Evolutionary conservation across 2,329 filamentous ascomycete species (phyloP).

Genomic region (Pseudocercospora eumusae): DNA sequence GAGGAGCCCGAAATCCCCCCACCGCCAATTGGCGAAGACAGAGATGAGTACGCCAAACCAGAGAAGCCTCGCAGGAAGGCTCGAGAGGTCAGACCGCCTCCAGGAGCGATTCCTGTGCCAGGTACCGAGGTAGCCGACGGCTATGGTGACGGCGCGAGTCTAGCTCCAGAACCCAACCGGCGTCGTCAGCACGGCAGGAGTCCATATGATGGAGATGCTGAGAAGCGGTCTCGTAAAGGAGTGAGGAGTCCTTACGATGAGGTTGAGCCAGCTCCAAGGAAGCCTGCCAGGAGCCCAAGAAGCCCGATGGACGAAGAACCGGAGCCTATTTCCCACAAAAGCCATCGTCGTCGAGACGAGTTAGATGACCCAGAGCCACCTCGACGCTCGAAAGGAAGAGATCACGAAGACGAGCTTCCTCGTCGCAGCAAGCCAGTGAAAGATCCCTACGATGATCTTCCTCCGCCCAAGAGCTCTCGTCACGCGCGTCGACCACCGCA

Average conservation of each 20-base stretch:
- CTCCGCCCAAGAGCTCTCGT: slow-evolving; percentile 20
- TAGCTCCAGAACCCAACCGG: slow-evolving; percentile 8
- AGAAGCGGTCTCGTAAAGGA: background rate
- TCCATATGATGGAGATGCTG: slow-evolving; percentile 20
- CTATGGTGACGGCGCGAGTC: slow-evolving; percentile 6
- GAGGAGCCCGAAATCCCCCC: slow-evolving; percentile 27
- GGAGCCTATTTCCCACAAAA: slow-evolving; percentile 13
- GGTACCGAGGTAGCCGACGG: slow-evolving; percentile 19
- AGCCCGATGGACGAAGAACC: slow-evolving; percentile 7
- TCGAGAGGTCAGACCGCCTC: slow-evolving; percentile 15
- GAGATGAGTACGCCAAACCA: slow-evolving; percentile 19
- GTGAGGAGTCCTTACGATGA: slow-evolving; percentile 11
- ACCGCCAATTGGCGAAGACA: slow-evolving; percentile 30
- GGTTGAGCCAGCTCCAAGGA: slow-evolving; percentile 8
- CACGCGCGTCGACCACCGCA: slow-evolving; percentile 17
- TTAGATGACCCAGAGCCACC: slow-evolving; percentile 20
- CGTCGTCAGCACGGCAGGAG: slow-evolving; percentile 18
- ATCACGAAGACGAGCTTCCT: slow-evolving; percentile 20
- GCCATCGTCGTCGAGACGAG: slow-evolving; percentile 17
- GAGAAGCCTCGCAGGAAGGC: slow-evolving; percentile 17
- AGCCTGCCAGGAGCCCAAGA: background rate
- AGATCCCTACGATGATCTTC: slow-evolving; percentile 26
- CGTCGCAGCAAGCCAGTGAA: slow-evolving; percentile 22
- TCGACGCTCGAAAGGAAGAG: slow-evolving; percentile 19
- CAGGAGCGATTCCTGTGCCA: slow-evolving; percentile 19